Evolutionary conservation across 306 rosid species (phyloP).

Genomic region (Crataegus laevigata): DNA sequence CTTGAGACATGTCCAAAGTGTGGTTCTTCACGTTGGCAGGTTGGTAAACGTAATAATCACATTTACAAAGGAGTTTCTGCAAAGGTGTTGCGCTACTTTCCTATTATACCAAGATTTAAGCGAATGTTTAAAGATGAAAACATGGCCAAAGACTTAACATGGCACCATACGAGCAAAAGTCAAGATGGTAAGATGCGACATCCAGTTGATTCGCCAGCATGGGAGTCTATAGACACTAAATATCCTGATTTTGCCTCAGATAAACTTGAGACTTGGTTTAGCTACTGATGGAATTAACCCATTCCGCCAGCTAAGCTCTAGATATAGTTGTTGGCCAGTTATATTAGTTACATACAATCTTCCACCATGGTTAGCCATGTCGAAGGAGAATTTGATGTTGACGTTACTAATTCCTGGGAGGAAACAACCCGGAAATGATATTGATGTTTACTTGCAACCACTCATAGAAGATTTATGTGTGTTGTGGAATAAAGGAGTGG

Average conservation of each 20-base stretch:
- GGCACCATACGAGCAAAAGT: neutral
- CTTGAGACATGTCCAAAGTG: neutral
- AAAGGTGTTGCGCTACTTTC: neutral
- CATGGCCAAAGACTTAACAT: neutral
- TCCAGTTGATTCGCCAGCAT: neutral
- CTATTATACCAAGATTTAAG: neutral
- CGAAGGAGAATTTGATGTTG: neutral
- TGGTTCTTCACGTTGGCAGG: neutral
- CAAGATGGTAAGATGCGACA: neutral
- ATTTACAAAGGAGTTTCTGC: neutral
- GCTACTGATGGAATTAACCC: neutral
- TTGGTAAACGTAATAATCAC: neutral
- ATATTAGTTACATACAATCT: neutral
- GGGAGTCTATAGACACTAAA: neutral
- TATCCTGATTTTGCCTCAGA: neutral
- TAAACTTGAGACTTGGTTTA: neutral
- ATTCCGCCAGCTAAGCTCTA: neutral
- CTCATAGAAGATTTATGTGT: neutral
- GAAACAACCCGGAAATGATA: neutral
- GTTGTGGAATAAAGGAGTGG: neutral
- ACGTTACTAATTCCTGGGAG: neutral
- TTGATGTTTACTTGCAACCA: neutral
- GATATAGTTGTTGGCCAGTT: slow-evolving; percentile 6
- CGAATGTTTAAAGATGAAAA: neutral
- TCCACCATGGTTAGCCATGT: neutral